phyloP scores from a whole-genome alignment of 257 asterid species.

The Paraleonurus japonicus region DNA sequence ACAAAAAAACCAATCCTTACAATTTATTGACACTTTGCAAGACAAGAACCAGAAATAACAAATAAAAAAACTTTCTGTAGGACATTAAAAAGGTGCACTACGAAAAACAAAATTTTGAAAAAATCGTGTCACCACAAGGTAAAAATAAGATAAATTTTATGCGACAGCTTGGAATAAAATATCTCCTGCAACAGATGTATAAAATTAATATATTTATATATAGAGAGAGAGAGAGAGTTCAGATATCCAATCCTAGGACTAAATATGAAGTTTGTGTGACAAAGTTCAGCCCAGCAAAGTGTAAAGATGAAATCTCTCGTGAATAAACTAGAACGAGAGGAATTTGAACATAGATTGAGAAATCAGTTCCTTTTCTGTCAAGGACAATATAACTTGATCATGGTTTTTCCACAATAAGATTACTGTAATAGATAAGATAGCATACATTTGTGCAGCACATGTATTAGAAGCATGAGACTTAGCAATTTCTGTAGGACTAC shows the following conservation, averaged over 20 bases:
- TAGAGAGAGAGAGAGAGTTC: too few relatives aligned
- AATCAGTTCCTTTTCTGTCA: neutral
- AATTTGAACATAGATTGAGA: neutral
- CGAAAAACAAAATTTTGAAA: neutral
- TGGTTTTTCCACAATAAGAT: slow-evolving; percentile 14
- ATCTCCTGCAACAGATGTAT: neutral
- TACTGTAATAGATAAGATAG: slow-evolving; percentile 6
- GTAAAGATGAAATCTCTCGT: slow-evolving; percentile 4
- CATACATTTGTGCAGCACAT: neutral
- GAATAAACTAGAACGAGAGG: neutral
- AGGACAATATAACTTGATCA: neutral
- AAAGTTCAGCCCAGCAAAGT: neutral
- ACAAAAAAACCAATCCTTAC: neutral
- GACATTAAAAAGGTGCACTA: slow-evolving; percentile 5
- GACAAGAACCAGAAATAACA: neutral
- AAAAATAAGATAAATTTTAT: slow-evolving; percentile 4
- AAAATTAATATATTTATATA: neutral
- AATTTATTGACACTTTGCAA: neutral
- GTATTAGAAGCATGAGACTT: slow-evolving; percentile 17
- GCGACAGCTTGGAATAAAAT: neutral
- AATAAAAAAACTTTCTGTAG: neutral
- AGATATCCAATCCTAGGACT: neutral
- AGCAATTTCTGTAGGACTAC: neutral
- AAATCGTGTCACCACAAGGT: neutral
- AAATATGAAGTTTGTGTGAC: neutral